These are phyloP conservation scores for Tilletia indica DNA, from an alignment of 1,284 basidiomycete genomes.

Conservation along the genomic window DNA sequence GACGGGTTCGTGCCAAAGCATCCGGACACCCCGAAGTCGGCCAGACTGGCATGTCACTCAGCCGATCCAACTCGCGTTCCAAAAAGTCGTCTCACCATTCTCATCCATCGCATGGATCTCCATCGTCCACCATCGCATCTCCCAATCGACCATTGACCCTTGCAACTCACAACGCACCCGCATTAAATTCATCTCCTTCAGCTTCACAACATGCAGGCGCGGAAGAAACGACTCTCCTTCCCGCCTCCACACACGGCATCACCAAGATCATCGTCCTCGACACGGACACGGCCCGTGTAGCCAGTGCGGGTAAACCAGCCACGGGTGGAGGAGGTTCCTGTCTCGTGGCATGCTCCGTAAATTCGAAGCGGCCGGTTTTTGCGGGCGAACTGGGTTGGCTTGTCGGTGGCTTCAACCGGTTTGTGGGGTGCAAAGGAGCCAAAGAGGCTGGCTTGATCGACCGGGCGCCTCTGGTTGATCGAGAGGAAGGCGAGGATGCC, in stretches of 20 bases:
- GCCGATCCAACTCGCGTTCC: constrained; percentile 2
- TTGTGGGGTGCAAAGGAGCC: constrained; percentile 16
- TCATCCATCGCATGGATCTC: too few relatives aligned
- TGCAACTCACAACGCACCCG: background rate
- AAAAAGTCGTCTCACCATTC: background rate
- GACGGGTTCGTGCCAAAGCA: background rate
- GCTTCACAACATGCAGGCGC: background rate
- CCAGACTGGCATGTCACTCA: background rate
- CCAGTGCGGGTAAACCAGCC: constrained; percentile 42
- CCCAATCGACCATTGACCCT: background rate
- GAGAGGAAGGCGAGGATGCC: background rate
- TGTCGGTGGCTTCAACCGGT: constrained; percentile 47
- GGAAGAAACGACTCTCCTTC: background rate
- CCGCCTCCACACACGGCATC: constrained; percentile 23
- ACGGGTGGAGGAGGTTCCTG: constrained; percentile 51
- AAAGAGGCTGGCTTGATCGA: background rate
- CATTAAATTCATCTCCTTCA: background rate
- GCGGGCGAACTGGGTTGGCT: constrained; percentile 51
- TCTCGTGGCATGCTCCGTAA: constrained; percentile 52
- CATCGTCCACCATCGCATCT: background rate
- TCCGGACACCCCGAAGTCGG: background rate
- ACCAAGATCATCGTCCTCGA: constrained; percentile 51
- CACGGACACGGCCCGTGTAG: constrained; percentile 38
- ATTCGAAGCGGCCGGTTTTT: constrained; percentile 49
- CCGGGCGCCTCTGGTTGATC: background rate